A percentile compares a stretch with the other conserved stretches of the same genome.
These are phyloP conservation scores for Phytophthora chlamydospora DNA, from an alignment of 352 stramenopile genomes.

Conservation along the genomic window DNA sequence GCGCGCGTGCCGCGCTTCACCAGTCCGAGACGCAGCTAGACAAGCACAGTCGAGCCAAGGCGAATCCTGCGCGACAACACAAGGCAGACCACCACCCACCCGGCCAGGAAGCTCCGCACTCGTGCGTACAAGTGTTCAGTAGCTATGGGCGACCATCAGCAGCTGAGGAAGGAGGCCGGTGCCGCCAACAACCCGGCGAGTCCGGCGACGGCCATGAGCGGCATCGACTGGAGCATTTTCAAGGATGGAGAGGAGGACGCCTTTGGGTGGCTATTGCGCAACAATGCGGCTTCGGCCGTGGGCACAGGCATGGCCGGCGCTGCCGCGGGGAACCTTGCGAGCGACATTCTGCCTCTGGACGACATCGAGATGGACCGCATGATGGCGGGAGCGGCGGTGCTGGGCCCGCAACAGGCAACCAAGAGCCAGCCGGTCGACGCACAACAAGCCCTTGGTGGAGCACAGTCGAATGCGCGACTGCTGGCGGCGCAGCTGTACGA, in stretches of 20 bases:
- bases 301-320: neutral
- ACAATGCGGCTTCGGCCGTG: constrained; percentile 17
- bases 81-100: neutral
- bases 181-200: constrained; percentile 17
- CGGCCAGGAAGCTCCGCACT: neutral
- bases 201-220: constrained; percentile 34
- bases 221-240: constrained; percentile 78
- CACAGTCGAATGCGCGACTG: constrained; percentile 21
- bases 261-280: constrained; percentile 64
- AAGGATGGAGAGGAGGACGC: constrained; percentile 64
- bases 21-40: constrained; percentile 13
- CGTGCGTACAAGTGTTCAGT: neutral
- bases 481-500: constrained; percentile 35
- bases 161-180: constrained; percentile 4
- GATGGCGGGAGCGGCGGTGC: constrained; percentile 15
- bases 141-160: constrained; percentile 26
- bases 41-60: constrained; percentile 8
- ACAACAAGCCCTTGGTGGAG: no score
- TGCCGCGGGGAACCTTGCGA: constrained; percentile 3
- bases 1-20: constrained; percentile 13
- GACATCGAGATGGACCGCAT: constrained; percentile 45
- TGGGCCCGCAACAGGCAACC: constrained; percentile 7
- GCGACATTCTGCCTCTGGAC: constrained; percentile 44
- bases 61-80: neutral
- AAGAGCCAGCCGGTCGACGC: constrained; percentile 2